Evolutionary conservation across 768 basidiomycete species (phyloP).

Genomic region (Lactarius trivialis): DNA sequence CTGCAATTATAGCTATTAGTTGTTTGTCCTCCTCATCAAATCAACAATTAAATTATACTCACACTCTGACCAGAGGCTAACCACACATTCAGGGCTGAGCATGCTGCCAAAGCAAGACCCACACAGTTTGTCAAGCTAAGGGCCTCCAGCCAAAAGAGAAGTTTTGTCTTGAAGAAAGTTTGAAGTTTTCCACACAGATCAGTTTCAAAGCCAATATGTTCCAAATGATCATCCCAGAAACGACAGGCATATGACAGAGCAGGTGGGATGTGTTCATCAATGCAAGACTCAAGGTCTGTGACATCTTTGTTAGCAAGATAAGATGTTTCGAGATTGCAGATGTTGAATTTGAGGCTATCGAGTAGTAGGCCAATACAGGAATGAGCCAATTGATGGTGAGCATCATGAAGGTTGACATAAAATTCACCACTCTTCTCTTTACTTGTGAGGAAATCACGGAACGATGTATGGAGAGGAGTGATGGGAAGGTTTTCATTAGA

Average conservation of each 20-base stretch:
- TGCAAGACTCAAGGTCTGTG: background rate
- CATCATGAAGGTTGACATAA: background rate
- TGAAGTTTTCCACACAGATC: background rate
- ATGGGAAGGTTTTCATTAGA: background rate
- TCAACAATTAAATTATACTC: background rate
- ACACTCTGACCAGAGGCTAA: background rate
- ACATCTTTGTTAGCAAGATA: background rate
- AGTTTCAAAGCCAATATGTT: background rate
- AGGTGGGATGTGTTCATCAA: background rate
- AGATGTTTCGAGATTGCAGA: background rate
- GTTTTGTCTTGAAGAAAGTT: background rate
- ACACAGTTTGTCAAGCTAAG: background rate
- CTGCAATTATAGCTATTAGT: background rate
- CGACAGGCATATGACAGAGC: background rate
- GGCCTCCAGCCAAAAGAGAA: conserved; percentile 2
- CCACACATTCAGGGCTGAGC: background rate
- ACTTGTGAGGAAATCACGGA: background rate
- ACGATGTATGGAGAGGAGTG: background rate
- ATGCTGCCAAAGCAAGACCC: background rate
- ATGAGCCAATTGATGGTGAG: background rate
- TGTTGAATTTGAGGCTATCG: background rate
- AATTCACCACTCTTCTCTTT: background rate
- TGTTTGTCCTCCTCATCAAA: background rate
- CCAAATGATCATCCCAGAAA: conserved; percentile 2
- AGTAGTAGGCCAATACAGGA: background rate